These are phyloP conservation scores for Xanthoconium purpureum DNA, from an alignment of 768 basidiomycete genomes.

Conservation along the genomic window DNA sequence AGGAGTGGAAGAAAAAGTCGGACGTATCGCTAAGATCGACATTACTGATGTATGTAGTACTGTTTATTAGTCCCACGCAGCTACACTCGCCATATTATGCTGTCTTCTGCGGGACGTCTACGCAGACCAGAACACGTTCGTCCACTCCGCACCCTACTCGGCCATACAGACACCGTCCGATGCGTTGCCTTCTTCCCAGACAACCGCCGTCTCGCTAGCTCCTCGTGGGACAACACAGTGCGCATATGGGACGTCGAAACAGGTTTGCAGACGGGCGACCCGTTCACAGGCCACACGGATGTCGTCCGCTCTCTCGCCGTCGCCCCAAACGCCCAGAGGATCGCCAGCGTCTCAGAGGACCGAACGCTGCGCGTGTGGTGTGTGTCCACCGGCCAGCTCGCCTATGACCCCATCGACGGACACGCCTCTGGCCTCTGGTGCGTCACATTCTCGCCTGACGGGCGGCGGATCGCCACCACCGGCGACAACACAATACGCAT, in stretches of 20 bases:
- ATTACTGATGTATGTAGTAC: no score
- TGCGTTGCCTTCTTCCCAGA: constrained; percentile 31
- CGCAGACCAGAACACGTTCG: constrained; percentile 27
- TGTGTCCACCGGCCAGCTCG: constrained; percentile 18
- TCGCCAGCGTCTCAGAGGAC: constrained; percentile 31
- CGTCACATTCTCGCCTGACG: constrained; percentile 33
- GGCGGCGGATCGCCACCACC: constrained; percentile 31
- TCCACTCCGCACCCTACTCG: constrained; percentile 31
- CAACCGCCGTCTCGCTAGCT: constrained; percentile 21
- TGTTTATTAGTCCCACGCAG: no score
- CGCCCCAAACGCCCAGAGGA: constrained; percentile 22
- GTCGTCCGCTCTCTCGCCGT: constrained; percentile 30
- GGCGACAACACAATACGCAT: constrained; percentile 32
- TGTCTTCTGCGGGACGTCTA: constrained; percentile 20
- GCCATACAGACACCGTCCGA: constrained; percentile 26
- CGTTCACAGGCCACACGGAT: constrained; percentile 28
- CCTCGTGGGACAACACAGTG: constrained; percentile 26
- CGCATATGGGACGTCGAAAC: constrained; percentile 28
- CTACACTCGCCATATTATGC: constrained; percentile 9
- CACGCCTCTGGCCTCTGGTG: constrained; percentile 28
- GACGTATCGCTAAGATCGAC: neutral
- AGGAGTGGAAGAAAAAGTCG: neutral
- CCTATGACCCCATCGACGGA: constrained; percentile 26
- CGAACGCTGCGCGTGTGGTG: constrained; percentile 29
- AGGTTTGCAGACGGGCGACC: constrained; percentile 9